These are phyloP conservation scores for Gossypium stocksii DNA, from an alignment of 345 rosid genomes.

Conservation along the genomic window DNA sequence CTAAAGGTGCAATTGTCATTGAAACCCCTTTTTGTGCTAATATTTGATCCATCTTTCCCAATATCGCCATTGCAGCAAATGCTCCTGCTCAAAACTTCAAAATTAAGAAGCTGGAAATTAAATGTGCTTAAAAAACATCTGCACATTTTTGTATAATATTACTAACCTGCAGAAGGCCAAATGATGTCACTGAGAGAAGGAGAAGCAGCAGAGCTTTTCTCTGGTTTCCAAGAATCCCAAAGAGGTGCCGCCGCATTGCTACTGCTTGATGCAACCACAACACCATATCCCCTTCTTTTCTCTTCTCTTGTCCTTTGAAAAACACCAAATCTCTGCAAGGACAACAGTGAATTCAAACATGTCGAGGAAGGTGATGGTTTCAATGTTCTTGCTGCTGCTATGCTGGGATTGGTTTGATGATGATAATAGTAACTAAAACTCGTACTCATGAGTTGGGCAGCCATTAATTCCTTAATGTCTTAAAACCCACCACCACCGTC, in stretches of 20 bases:
- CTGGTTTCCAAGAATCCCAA: conserved; percentile 53
- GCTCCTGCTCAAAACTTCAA: conserved; percentile 50
- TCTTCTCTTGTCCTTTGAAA: not conserved
- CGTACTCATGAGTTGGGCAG: not conserved
- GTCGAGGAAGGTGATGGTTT: not conserved
- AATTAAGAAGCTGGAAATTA: not conserved
- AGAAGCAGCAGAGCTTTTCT: conserved; percentile 34
- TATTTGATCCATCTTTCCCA: conserved; percentile 82
- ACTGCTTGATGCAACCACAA: not conserved
- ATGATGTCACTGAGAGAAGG: conserved; percentile 67
- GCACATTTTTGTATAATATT: not conserved
- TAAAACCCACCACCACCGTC: too few species aligned
- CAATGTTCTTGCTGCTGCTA: not conserved
- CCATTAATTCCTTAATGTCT: not conserved
- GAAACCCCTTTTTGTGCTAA: conserved; percentile 68
- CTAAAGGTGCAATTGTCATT: conserved; percentile 81
- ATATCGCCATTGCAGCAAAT: conserved; percentile 86
- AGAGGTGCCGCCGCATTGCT: not conserved
- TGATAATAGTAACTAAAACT: not conserved
- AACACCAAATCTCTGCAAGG: not conserved
- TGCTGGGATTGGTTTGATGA: not conserved
- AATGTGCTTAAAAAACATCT: not conserved
- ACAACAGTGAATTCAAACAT: not conserved
- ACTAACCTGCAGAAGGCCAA: conserved; percentile 93
- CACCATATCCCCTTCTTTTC: not conserved